A percentile compares a stretch with the other conserved stretches of the same genome.
These are phyloP conservation scores for Geosmithia morbida DNA, from an alignment of 2,329 filamentous ascomycete species.

Conservation along the genomic window DNA sequence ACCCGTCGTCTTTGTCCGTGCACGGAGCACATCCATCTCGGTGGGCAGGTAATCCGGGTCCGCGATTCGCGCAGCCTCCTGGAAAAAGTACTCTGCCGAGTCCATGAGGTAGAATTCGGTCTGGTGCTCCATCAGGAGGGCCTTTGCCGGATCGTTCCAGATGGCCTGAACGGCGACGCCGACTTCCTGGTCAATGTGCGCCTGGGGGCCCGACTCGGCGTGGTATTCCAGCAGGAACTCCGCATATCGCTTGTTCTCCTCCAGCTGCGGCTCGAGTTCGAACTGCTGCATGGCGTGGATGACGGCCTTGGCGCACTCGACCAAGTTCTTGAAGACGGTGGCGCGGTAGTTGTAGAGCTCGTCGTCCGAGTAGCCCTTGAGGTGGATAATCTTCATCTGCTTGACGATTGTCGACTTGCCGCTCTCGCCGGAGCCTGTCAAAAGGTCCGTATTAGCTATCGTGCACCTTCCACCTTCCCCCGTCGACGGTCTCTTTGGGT, in stretches of 20 bases:
- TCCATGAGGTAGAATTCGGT: slow-evolving; percentile 99
- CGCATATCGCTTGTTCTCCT: slow-evolving; percentile 58
- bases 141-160: slow-evolving; percentile 80
- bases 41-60: slow-evolving; percentile 75
- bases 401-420: slow-evolving; percentile 99
- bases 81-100: slow-evolving; percentile 97
- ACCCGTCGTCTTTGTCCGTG: slow-evolving; percentile 94
- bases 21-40: slow-evolving; percentile 88
- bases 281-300: slow-evolving; percentile 89
- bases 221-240: slow-evolving; percentile 77
- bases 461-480: not conserved
- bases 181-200: slow-evolving; percentile 65
- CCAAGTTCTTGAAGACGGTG: slow-evolving; percentile 95
- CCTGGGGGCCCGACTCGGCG: slow-evolving; percentile 80
- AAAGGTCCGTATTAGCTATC: not conserved
- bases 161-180: slow-evolving; percentile 72
- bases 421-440: slow-evolving; percentile 84
- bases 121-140: slow-evolving; percentile 77
- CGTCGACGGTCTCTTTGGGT: not conserved
- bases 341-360: slow-evolving; percentile 89
- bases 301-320: slow-evolving; percentile 91
- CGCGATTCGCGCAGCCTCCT: slow-evolving; percentile 78
- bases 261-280: slow-evolving; percentile 61
- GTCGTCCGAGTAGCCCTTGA: slow-evolving; percentile 91
- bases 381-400: slow-evolving; percentile 99